A percentile compares a stretch with the other conserved stretches of the same genome.
phyloP scores from a whole-genome alignment of 495 filamentous ascomycete species.

The Trichoderma erinaceum region DNA sequence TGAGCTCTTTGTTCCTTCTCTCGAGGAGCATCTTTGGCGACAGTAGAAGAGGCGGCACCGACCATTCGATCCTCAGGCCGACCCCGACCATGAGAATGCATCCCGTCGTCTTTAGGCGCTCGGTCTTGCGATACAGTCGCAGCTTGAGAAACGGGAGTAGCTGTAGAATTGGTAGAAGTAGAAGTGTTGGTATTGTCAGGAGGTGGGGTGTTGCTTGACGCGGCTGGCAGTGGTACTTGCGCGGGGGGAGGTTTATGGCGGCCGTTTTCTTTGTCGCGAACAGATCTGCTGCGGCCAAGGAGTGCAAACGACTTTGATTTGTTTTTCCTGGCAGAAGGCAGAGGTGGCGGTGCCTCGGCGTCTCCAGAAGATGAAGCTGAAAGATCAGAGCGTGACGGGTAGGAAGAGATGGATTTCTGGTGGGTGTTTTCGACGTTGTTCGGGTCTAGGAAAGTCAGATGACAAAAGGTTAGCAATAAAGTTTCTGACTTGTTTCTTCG shows the following conservation, averaged over 20 bases:
- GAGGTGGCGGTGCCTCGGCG: slow-evolving; percentile 27
- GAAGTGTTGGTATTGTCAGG: background rate
- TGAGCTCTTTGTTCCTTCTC: slow-evolving; percentile 28
- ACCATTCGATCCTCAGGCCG: slow-evolving; percentile 58
- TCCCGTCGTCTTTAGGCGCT: slow-evolving; percentile 56
- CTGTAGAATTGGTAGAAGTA: slow-evolving; percentile 5
- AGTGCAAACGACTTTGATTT: slow-evolving; percentile 55
- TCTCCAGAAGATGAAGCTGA: slow-evolving; percentile 37
- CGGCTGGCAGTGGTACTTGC: background rate
- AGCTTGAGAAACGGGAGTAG: slow-evolving; percentile 36
- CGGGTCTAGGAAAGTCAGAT: background rate
- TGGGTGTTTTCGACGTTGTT: background rate
- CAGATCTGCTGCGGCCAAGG: slow-evolving; percentile 61
- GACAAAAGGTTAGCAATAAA: slow-evolving; percentile 14
- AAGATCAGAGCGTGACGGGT: slow-evolving; percentile 39
- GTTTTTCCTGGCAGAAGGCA: slow-evolving; percentile 32
- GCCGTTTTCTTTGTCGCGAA: slow-evolving; percentile 47
- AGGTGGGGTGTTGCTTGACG: background rate
- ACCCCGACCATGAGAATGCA: slow-evolving; percentile 53
- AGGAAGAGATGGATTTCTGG: slow-evolving; percentile 30
- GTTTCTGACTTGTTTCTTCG: background rate
- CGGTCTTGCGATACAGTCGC: slow-evolving; percentile 58
- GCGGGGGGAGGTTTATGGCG: slow-evolving; percentile 21
- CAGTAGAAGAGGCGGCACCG: slow-evolving; percentile 20
- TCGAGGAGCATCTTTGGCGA: slow-evolving; percentile 30